phyloP scores from a whole-genome alignment of 805 yeast species.

The Candida vartiovaarae region DNA sequence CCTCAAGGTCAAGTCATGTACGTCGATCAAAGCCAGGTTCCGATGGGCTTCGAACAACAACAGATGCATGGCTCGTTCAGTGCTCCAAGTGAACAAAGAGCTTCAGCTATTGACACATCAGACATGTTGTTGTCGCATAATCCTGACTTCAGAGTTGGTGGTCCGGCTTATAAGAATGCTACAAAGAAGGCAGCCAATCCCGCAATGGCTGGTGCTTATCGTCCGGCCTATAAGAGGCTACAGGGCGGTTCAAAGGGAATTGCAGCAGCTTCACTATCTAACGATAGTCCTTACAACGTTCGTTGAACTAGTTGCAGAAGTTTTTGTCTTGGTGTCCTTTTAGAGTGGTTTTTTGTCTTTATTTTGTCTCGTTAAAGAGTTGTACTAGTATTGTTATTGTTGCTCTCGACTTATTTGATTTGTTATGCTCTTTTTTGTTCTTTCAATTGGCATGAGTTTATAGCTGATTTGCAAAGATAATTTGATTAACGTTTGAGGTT shows the following conservation, averaged over 20 bases:
- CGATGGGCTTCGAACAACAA: neutral
- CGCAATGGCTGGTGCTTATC: conserved; percentile 14
- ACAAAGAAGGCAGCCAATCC: neutral
- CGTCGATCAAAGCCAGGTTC: no score
- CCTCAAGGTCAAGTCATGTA: conserved; percentile 2
- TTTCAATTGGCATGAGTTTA: neutral
- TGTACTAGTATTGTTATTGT: neutral
- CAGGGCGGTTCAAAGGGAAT: conserved; percentile 8
- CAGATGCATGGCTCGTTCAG: neutral
- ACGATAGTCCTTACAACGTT: conserved; percentile 39
- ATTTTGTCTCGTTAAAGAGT: neutral
- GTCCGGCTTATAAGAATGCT: conserved; percentile 32
- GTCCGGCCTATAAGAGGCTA: conserved; percentile 1
- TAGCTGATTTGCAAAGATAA: neutral
- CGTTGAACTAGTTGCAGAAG: conserved; percentile 18
- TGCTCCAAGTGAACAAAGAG: conserved; percentile 2
- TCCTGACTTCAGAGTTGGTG: conserved; percentile 37
- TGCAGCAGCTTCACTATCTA: conserved; percentile 34
- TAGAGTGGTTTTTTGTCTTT: neutral
- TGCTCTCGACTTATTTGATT: neutral
- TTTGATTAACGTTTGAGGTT: neutral
- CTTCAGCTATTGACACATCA: conserved; percentile 23
- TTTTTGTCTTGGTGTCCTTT: neutral
- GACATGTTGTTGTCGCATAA: conserved; percentile 39
- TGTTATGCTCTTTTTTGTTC: neutral